Evolutionary conservation across 345 rosid species (phyloP).

Genomic region (Lumnitzera racemosa): DNA sequence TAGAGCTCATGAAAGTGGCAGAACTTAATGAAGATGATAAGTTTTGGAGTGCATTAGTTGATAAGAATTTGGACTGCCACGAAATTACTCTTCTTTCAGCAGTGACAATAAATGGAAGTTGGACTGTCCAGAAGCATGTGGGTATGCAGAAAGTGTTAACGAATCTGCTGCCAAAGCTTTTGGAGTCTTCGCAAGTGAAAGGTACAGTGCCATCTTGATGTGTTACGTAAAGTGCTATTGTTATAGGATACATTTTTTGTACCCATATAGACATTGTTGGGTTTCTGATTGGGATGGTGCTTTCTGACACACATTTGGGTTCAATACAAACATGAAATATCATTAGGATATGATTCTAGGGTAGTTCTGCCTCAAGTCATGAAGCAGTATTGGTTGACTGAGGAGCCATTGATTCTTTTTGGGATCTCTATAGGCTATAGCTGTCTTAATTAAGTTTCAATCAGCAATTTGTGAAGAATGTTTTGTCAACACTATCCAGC

Average conservation of each 20-base stretch:
- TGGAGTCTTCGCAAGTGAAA: conserved; percentile 33
- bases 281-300: no score
- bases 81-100: conserved; percentile 49
- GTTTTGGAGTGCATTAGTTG: conserved; percentile 45
- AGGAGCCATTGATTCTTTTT: no score
- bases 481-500: no score
- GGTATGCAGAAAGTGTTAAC: conserved; percentile 49
- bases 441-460: no score
- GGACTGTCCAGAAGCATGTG: conserved; percentile 21
- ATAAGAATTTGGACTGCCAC: conserved; percentile 19
- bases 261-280: not conserved
- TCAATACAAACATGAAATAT: no score
- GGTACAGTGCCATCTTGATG: conserved; percentile 42
- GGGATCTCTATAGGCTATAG: no score
- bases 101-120: conserved; percentile 31
- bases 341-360: no score
- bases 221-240: conserved; percentile 24
- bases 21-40: conserved; percentile 59
- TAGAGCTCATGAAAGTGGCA: conserved; percentile 52
- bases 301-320: no score
- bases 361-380: no score
- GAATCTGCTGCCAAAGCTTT: conserved; percentile 59
- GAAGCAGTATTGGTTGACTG: no score
- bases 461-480: no score
- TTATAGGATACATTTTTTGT: conserved; percentile 16